Base-by-base conservation (phyloP, 371 early-diverging fungal genomes). In the Fennellomyces sp. region DNA sequence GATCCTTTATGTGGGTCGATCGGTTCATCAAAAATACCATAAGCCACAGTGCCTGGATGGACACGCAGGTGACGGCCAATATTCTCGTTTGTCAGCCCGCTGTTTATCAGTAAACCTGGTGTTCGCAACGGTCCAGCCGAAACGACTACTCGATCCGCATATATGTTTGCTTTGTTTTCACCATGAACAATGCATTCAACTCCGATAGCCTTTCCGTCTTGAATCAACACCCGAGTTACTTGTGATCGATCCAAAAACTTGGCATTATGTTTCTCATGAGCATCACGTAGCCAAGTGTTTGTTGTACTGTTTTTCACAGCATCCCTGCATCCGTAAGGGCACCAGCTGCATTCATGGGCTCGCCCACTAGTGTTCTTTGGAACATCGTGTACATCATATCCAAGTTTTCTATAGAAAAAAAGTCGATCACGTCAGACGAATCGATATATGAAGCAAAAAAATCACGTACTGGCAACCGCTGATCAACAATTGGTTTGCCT, bases 231-330 rank as follows among this genome's bases (percentile, higher is more conserved):
- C 5, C 74, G 70, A 23, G 78, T 67, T 0, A 88, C 88, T 55
- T 74, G 75, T 27, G 82, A 75, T n/a, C 81, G 68, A 21, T 85
- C 75, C 58, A 91, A 57, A 60, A 93, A 89, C n/a, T 74, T 63
- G 13, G 87, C 85, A 27, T 86, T 88, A 36, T 79, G 61, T 5
- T 3, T 80, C 62, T 78, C 62, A 30, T 78, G 64, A 25, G 92
- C 92, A 61, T 91, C 91, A 33, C 73, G 67, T 31, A 91, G 79
- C 79, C 81, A 91, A 3, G 87, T 86, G 64, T 84, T 78, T 68
- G 80, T 76, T 2, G 87, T 78, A 5, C 87, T 76, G 60, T 89
- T 88, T 69, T 93, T 92, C 64, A 86, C 79, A 15, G 85, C 87
- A 57, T 82, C 85, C 38, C 80, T 78, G 65, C 91, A 93, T 17